phyloP scores from a whole-genome alignment of 2,329 filamentous ascomycete species.

The Polytolypa hystricis region DNA sequence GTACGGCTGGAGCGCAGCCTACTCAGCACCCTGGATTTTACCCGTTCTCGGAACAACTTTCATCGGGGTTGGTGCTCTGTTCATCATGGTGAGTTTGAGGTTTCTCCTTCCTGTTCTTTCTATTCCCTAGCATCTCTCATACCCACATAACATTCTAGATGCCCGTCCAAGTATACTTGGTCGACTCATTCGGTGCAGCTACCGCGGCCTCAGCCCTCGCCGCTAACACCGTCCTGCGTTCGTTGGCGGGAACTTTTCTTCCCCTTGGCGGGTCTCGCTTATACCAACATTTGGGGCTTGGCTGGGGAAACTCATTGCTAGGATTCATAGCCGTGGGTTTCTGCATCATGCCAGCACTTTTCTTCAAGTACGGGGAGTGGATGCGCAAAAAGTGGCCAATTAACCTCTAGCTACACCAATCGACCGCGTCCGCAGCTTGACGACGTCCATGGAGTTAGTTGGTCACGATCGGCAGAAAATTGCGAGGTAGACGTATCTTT shows the following conservation, averaged over 20 bases:
- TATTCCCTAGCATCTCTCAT: no score
- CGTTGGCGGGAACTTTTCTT: slow-evolving; percentile 45
- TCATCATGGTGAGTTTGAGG: no score
- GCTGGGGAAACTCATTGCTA: slow-evolving; percentile 43
- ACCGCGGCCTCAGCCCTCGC: slow-evolving; percentile 40
- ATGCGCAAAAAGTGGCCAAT: no score
- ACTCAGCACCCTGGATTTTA: slow-evolving; percentile 45
- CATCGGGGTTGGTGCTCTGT: slow-evolving; percentile 39
- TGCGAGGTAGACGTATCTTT: no score
- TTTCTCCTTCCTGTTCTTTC: no score
- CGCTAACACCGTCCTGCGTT: slow-evolving; percentile 44
- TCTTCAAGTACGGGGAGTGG: slow-evolving; percentile 24
- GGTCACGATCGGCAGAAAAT: no score
- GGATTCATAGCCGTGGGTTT: slow-evolving; percentile 44
- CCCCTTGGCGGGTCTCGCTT: slow-evolving; percentile 48
- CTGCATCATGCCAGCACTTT: slow-evolving; percentile 25
- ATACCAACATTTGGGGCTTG: slow-evolving; percentile 35
- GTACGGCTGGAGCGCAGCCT: slow-evolving; percentile 48
- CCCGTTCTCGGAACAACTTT: slow-evolving; percentile 48
- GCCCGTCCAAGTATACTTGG: slow-evolving; percentile 50
- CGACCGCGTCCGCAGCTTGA: no score
- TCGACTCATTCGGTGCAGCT: slow-evolving; percentile 42
- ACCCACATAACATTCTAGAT: no score
- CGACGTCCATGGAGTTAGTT: no score
- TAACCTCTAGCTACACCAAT: no score